These are phyloP conservation scores for Fusarium virguliforme DNA, from an alignment of 2,329 filamentous ascomycete species.

Conservation along the genomic window DNA sequence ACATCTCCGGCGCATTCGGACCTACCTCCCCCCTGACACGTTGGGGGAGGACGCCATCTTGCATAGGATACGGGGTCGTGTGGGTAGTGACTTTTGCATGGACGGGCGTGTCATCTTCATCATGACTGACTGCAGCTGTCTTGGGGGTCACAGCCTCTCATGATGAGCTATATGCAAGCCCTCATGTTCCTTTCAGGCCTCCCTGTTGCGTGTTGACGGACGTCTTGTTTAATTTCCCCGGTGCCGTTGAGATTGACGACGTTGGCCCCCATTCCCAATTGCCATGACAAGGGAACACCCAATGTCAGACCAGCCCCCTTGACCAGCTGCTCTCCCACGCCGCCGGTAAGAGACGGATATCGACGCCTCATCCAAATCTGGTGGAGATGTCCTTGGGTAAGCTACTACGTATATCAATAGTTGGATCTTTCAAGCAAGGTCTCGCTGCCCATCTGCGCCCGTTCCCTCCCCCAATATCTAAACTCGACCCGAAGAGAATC, in stretches of 20 bases:
- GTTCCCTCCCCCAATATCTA: conserved; percentile 29
- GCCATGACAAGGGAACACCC: conserved; percentile 3
- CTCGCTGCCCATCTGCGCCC: background rate
- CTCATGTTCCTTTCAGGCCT: background rate
- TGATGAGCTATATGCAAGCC: conserved; percentile 9
- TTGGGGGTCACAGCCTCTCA: conserved; percentile 24
- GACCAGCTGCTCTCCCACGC: conserved; percentile 13
- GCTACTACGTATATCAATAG: background rate
- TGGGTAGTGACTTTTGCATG: background rate
- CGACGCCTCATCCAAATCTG: conserved; percentile 16
- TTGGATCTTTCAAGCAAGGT: conserved; percentile 4
- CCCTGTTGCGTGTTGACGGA: conserved; percentile 4
- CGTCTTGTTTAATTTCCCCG: conserved; percentile 7
- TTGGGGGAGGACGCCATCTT: conserved; percentile 12
- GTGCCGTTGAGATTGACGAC: conserved; percentile 9
- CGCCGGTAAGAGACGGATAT: conserved; percentile 35
- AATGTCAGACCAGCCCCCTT: conserved; percentile 12
- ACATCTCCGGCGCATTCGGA: conserved; percentile 15
- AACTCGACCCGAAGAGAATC: conserved; percentile 20
- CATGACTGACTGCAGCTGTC: conserved; percentile 14
- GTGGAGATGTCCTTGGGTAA: background rate
- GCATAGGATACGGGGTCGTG: conserved; percentile 9
- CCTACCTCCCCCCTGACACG: background rate
- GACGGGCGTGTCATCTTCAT: conserved; percentile 6
- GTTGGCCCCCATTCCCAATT: background rate